Percentiles rank a stretch among this genome's conserved stretches.
phyloP scores from a whole-genome alignment of 108 stramenopile genomes.

The Skeletonema menzelii region DNA sequence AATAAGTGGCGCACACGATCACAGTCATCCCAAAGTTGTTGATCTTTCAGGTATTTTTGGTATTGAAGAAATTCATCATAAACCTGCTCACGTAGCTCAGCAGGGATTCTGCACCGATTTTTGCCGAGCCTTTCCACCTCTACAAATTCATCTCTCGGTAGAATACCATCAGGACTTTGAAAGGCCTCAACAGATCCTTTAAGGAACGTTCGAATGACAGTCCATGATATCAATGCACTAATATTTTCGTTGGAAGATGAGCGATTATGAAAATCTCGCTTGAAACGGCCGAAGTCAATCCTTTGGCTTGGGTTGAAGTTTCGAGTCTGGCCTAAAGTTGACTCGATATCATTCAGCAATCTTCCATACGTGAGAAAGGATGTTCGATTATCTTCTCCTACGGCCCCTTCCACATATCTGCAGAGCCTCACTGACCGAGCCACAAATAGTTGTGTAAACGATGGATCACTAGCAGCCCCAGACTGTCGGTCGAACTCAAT shows the following conservation, averaged over 20 bases:
- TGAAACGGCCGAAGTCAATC: background rate
- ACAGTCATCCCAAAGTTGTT: slow-evolving; percentile 56
- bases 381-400: slow-evolving; percentile 11
- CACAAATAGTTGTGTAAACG: slow-evolving; percentile 51
- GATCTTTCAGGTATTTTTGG: slow-evolving; percentile 21
- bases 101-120: slow-evolving; percentile 47
- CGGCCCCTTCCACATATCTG: slow-evolving; percentile 33
- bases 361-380: background rate
- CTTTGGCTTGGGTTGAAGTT: slow-evolving; percentile 2
- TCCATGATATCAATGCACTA: slow-evolving; percentile 50
- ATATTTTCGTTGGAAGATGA: slow-evolving; percentile 4
- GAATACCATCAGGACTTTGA: background rate
- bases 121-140: slow-evolving; percentile 25
- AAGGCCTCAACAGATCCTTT: slow-evolving; percentile 57
- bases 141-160: slow-evolving; percentile 36
- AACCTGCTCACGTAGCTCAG: slow-evolving; percentile 21
- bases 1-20: slow-evolving; percentile 37
- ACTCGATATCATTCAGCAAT: background rate
- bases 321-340: background rate
- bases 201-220: slow-evolving; percentile 48
- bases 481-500: slow-evolving; percentile 49
- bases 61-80: slow-evolving; percentile 52
- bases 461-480: background rate
- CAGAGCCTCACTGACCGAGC: slow-evolving; percentile 49
- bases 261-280: background rate